Evolutionary conservation across 352 stramenopile genomes (phyloP).

Genomic region (Phytophthora chlamydospora): DNA sequence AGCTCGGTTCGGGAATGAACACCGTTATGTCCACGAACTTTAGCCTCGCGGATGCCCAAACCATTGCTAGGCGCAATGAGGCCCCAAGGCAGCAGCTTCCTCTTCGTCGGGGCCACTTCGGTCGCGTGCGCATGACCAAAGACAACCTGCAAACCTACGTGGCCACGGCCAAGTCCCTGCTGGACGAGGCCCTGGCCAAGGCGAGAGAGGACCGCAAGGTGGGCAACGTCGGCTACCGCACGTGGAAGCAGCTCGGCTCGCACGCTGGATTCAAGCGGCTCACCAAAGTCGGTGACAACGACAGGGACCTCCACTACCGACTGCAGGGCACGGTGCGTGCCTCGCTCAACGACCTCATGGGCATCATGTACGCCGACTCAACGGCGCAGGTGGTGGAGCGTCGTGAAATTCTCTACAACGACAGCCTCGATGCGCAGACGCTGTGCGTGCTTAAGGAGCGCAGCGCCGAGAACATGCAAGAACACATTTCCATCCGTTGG

Average conservation of each 20-base stretch:
- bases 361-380: slow-evolving; percentile 62
- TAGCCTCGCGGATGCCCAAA: slow-evolving; percentile 35
- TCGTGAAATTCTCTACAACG: slow-evolving; percentile 59
- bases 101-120: slow-evolving; percentile 57
- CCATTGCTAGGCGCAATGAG: slow-evolving; percentile 34
- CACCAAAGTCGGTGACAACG: slow-evolving; percentile 53
- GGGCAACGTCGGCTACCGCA: slow-evolving; percentile 47
- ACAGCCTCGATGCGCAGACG: slow-evolving; percentile 68
- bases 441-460: slow-evolving; percentile 58
- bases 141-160: slow-evolving; percentile 50
- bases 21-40: slow-evolving; percentile 35
- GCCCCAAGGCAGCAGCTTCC: slow-evolving; percentile 43
- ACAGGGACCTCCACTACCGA: slow-evolving; percentile 52
- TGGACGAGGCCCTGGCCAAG: slow-evolving; percentile 53
- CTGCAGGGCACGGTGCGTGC: slow-evolving; percentile 62
- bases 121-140: slow-evolving; percentile 41
- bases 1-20: slow-evolving; percentile 23
- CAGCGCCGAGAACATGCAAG: slow-evolving; percentile 48
- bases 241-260: slow-evolving; percentile 64
- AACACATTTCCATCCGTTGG: slow-evolving; percentile 78
- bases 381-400: slow-evolving; percentile 46
- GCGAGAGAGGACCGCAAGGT: slow-evolving; percentile 45
- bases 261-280: slow-evolving; percentile 60
- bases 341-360: slow-evolving; percentile 67
- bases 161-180: slow-evolving; percentile 38